Evolutionary conservation across 371 early-diverging fungal species (phyloP).

Genomic region (Mortierella sp.): DNA sequence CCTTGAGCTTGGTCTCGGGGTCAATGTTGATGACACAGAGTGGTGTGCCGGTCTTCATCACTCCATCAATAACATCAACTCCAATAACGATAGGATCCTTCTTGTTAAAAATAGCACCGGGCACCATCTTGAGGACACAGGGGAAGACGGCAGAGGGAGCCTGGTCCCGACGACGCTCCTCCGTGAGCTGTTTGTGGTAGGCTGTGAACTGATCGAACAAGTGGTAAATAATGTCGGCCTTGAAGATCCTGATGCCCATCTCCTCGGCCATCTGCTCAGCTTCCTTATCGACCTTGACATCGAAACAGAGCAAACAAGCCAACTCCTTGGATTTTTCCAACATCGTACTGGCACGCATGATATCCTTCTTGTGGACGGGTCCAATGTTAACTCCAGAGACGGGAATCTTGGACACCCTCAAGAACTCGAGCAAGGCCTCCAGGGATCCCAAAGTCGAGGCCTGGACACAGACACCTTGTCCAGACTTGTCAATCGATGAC

Average conservation of each 20-base stretch:
- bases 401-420: slow-evolving; percentile 96
- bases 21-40: slow-evolving; percentile 94
- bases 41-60: slow-evolving; percentile 95
- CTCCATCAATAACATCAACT: slow-evolving; percentile 97
- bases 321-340: slow-evolving; percentile 90
- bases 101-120: slow-evolving; percentile 97
- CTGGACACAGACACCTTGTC: slow-evolving; percentile 99
- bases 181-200: slow-evolving; percentile 70
- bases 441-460: slow-evolving; percentile 99
- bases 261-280: slow-evolving; percentile 96
- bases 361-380: slow-evolving; percentile 98
- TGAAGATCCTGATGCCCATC: slow-evolving; percentile 94
- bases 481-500: slow-evolving; percentile 88
- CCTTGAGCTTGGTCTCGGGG: slow-evolving; percentile 79
- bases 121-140: slow-evolving; percentile 94
- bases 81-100: slow-evolving; percentile 99
- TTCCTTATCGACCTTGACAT: slow-evolving; percentile 98
- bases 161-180: slow-evolving; percentile 91
- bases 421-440: slow-evolving; percentile 98
- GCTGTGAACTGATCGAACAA: slow-evolving; percentile 98
- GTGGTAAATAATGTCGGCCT: slow-evolving; percentile 99
- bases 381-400: slow-evolving; percentile 99
- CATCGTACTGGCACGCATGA: slow-evolving; percentile 96
- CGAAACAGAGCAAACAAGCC: slow-evolving; percentile 99
- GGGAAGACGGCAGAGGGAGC: slow-evolving; percentile 98